phyloP scores from a whole-genome alignment of 345 rosid genomes.

The Syzygium jambos region DNA sequence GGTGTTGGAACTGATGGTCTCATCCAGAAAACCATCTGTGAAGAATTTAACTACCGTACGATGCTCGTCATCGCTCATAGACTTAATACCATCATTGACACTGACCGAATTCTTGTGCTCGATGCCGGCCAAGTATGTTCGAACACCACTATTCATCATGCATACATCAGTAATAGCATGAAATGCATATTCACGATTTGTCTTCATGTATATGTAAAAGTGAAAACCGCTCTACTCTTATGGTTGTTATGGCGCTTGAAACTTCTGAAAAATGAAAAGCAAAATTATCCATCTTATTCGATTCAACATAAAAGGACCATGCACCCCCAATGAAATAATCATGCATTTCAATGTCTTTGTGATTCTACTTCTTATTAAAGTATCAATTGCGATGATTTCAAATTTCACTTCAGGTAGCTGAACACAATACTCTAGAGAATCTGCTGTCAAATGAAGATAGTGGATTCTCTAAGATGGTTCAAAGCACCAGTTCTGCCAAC shows the following conservation, averaged over 20 bases:
- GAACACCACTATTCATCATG: not conserved
- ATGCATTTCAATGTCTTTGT: not conserved
- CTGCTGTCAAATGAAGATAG: constrained; percentile 50
- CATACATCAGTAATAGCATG: not conserved
- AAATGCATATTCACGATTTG: not conserved
- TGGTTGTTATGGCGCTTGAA: not conserved
- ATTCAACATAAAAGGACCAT: not conserved
- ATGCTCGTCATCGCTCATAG: constrained; percentile 93
- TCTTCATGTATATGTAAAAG: not conserved
- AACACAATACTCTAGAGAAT: constrained; percentile 57
- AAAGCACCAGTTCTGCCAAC: constrained; percentile 67
- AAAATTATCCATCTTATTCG: not conserved
- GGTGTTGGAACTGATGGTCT: constrained; percentile 86
- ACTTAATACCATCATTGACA: constrained; percentile 76
- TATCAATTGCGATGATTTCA: not conserved
- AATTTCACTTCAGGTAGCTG: constrained; percentile 48
- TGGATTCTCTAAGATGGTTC: constrained; percentile 68
- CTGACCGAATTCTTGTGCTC: constrained; percentile 73
- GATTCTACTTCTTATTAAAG: not conserved
- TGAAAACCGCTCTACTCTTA: not conserved
- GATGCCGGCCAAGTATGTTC: constrained; percentile 70
- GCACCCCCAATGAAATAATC: not conserved
- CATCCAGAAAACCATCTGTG: constrained; percentile 79
- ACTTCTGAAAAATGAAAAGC: not conserved
- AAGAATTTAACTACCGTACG: constrained; percentile 80